A percentile compares a stretch with the other conserved stretches of the same genome.
Evolutionary conservation across 257 asterid species (phyloP).

Genomic region (Solanum pennellii): DNA sequence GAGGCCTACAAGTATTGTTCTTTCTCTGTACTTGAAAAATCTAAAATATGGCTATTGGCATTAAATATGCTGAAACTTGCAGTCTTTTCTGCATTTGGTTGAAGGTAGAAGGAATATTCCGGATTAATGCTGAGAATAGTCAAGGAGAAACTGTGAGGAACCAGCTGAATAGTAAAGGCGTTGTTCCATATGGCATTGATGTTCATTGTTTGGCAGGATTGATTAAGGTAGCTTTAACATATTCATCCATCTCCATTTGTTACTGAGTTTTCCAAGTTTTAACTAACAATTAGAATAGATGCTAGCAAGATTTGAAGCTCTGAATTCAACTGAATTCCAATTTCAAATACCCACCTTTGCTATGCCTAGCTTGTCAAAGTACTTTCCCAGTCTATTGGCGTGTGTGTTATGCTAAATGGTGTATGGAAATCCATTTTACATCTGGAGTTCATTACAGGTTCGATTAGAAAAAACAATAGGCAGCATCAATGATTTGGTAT

Average conservation of each 20-base stretch:
- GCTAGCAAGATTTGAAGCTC: neutral
- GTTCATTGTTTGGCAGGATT: conserved; percentile 84
- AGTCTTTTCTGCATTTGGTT: neutral
- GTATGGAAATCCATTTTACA: neutral
- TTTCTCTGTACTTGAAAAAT: neutral
- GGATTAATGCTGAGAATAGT: conserved; percentile 68
- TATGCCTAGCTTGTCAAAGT: neutral
- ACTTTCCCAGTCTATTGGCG: neutral
- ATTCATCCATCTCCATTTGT: neutral
- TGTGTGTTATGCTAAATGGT: neutral
- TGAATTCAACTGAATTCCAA: neutral
- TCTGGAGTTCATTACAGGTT: neutral
- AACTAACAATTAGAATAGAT: neutral
- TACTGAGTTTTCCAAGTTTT: neutral
- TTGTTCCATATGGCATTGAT: conserved; percentile 63
- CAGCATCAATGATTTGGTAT: neutral
- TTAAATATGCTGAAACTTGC: neutral
- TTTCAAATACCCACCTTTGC: neutral
- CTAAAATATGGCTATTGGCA: neutral
- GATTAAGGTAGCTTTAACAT: conserved; percentile 47
- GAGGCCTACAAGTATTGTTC: conserved; percentile 57
- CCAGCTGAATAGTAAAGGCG: conserved; percentile 53
- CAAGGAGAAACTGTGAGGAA: conserved; percentile 51
- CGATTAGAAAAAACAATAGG: neutral
- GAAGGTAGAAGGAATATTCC: conserved; percentile 86